Conservation (phyloP, 2,329 filamentous ascomycete genomes). For the Sporothrix schenckii region DNA sequence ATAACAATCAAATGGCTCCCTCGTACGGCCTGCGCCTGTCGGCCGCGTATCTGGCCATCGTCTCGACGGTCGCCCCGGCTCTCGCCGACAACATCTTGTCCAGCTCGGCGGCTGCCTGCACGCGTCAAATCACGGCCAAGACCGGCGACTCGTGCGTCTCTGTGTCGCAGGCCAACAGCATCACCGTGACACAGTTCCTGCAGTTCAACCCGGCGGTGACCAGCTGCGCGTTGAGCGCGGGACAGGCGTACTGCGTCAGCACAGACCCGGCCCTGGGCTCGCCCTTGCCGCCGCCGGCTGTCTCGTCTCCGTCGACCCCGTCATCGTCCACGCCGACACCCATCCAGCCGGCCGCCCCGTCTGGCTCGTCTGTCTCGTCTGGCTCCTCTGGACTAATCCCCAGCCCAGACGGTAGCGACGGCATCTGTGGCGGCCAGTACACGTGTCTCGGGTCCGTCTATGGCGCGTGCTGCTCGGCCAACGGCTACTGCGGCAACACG, state of each 20-base stretch:
- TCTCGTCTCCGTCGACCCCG: not conserved
- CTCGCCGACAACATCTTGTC: not conserved
- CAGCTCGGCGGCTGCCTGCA: constrained; percentile 33
- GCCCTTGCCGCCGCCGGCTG: not conserved
- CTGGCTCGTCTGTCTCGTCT: constrained; percentile 54
- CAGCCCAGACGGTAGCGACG: constrained; percentile 33
- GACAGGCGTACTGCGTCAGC: constrained; percentile 31
- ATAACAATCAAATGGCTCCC: not conserved
- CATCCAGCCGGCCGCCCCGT: not conserved
- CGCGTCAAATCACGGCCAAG: constrained; percentile 36
- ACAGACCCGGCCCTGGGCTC: not conserved
- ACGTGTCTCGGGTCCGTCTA: constrained; percentile 32
- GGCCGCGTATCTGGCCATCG: constrained; percentile 7
- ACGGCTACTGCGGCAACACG: constrained; percentile 33
- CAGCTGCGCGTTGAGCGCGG: constrained; percentile 31
- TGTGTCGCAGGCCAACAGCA: constrained; percentile 36
- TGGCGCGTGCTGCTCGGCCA: constrained; percentile 35
- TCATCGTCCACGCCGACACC: not conserved
- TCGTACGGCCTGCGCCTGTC: not conserved
- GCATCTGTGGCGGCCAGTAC: constrained; percentile 33
- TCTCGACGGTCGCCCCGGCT: not conserved
- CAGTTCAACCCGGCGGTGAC: constrained; percentile 32
- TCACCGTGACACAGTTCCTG: constrained; percentile 36
- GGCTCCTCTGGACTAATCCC: constrained; percentile 61
- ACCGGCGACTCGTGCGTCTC: constrained; percentile 39